Base-by-base conservation (phyloP, 2,329 filamentous ascomycete species). In the Balansia obtecta region DNA sequence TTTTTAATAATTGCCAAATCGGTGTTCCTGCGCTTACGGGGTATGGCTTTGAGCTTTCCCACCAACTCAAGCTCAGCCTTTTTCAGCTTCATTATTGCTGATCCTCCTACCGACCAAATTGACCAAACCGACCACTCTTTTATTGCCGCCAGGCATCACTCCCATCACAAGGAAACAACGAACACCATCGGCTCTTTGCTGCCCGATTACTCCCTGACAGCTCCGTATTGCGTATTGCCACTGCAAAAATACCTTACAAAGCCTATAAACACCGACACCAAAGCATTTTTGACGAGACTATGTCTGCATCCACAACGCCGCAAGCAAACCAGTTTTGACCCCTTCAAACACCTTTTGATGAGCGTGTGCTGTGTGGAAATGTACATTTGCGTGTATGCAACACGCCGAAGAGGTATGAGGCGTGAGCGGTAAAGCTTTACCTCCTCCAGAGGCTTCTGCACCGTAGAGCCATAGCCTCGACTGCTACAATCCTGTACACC, bases 311-410 rank as follows among this genome's bases (percentile, higher is more conserved):
- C 52, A 51, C 56, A 61, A 61, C 59, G 60, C 58, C 61, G 51
- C 54, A 54, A 60, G 54, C 53, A 59, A 60, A 55, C 55, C 51
- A 55, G 53, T 46, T 55, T 52, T 50, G 48, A 51, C 53, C 61
- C 59, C 61, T 56, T 55, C 68, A 65, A 69, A 68, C 69, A 71
- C 61, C 64, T 71, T 73, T 74, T 72, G 57, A 62, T 63, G 66
- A 72, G 65, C 68, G 65, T 71, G 65, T 69, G 61, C 62, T 65
- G 65, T 59, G 59, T 67, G 60, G 58, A 62, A 62, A 62, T 68
- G 61, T 66, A 70, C 61, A 63, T 69, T 68, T 66, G 68, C 15
- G 57, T 59, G 56, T 56, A 57, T 40, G 30, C 37, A 42, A 38
- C 42, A 22, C 27, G 43, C 18, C 44, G 40, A 45, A n/a, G 33